Base-by-base conservation (phyloP, 257 asterid species). In the Fraxinus anomala region DNA sequence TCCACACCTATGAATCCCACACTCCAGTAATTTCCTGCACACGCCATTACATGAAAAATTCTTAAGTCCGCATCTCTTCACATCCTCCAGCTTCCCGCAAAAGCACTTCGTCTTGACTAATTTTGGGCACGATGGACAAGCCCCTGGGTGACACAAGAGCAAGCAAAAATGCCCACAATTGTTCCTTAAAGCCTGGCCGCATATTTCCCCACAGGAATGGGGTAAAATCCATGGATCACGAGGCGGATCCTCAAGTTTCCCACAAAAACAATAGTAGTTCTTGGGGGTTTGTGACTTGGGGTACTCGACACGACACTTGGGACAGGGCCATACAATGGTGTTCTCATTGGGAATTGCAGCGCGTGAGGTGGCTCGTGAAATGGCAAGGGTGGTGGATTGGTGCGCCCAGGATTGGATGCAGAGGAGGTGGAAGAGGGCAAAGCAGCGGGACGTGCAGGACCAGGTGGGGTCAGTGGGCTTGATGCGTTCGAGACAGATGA, bases 371-470 rank as follows among this genome's bases (percentile, higher is more conserved):
- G 99, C 99, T 33, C 99, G 92, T 54, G 92, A 87, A 63, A 91
- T 92, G 47, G 99, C 88, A 59, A 88, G 84, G 47, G 83, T 72
- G 84, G 95, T 87, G 85, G 95, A 91, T 63, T 92, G 97, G 21
- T 74, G 91, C 49, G 96, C 92, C 99, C 99, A 94, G 13, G 98
- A 94, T 70, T 94, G 99, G 83, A 94, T 94, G 82, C 99, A 94
- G 81, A 74, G 86, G 78, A 94, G 96, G 87, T 94, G 98, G 90
- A 94, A 91, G 73, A 92, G 85, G 66, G 94, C 97, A 89, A 88
- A 92, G 88, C 98, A 94, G 70, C 91, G 89, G 66, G 92, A 80
- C 79, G 92, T 80, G 87, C 97, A 94, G 77, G 97, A 91, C 99
- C 99, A 94, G 7, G 97, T 91, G 76, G 99, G 97, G 68, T 92